Conservation (phyloP, 176 grass and related monocot genomes). For the Bromus sterilis region DNA sequence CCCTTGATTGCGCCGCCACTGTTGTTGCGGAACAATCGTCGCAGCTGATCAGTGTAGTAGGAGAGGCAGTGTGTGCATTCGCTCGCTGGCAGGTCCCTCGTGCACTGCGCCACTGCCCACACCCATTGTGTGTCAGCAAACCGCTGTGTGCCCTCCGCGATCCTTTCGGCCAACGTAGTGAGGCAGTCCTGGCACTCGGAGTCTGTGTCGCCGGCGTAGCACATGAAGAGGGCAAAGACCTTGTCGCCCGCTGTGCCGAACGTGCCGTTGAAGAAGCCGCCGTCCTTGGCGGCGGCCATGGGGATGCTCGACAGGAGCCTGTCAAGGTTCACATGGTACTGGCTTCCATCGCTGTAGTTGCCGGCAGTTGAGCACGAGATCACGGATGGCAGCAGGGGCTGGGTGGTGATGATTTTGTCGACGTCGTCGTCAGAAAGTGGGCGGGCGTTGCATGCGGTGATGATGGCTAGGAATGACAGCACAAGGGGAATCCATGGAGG, state of each 20-base stretch:
- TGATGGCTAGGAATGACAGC: neutral
- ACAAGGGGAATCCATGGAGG: neutral
- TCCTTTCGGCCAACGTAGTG: accelerated
- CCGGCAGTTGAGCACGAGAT: neutral
- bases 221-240: conserved; percentile 29
- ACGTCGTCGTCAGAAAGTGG: neutral
- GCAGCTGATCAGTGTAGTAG: neutral
- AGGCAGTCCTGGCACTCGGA: conserved; percentile 23
- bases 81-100: neutral
- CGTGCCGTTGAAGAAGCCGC: conserved; percentile 15
- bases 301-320: neutral
- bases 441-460: too few species aligned
- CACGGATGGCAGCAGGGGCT: neutral
- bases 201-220: neutral
- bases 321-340: conserved; percentile 28
- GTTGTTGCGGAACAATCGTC: neutral
- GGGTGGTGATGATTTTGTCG: too few species aligned
- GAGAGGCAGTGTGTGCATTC: conserved; percentile 19
- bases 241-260: neutral
- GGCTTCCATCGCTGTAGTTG: conserved; percentile 24
- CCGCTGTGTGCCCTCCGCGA: neutral
- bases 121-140: neutral
- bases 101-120: conserved; percentile 32
- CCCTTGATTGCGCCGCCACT: neutral
- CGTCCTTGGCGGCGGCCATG: neutral